phyloP scores from a whole-genome alignment of 352 stramenopile species.

The Phytophthora sansomeana region DNA sequence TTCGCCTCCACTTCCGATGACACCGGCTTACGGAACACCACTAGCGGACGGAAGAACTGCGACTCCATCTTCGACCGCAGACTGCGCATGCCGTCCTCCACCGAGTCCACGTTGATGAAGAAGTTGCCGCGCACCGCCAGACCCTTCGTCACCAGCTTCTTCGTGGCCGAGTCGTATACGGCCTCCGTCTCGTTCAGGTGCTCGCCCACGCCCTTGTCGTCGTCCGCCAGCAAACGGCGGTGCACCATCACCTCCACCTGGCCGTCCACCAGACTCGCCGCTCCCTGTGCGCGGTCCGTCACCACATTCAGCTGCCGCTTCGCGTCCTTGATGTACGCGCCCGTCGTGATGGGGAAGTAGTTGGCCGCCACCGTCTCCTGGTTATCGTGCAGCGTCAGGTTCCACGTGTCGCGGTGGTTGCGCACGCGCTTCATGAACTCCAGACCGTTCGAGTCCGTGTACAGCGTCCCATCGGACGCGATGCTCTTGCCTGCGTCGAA shows the following conservation, averaged over 20 bases:
- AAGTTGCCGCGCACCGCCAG: conserved; percentile 75
- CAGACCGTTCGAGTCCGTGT: conserved; percentile 96
- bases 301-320: conserved; percentile 88
- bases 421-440: conserved; percentile 93
- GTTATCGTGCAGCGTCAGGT: conserved; percentile 89
- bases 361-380: conserved; percentile 96
- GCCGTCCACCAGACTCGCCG: conserved; percentile 89
- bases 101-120: conserved; percentile 72
- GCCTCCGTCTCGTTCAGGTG: conserved; percentile 94
- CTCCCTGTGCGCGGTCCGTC: conserved; percentile 94
- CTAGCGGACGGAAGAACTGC: conserved; percentile 72
- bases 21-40: conserved; percentile 54
- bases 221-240: conserved; percentile 93
- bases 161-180: conserved; percentile 57
- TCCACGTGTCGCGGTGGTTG: conserved; percentile 91
- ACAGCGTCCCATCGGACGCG: conserved; percentile 67
- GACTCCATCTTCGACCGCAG: conserved; percentile 75
- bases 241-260: conserved; percentile 99
- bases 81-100: conserved; percentile 59
- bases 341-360: conserved; percentile 97
- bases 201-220: conserved; percentile 94
- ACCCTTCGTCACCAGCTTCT: conserved; percentile 68
- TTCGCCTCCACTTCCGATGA: conserved; percentile 49
- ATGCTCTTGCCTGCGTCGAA: conserved; percentile 79
- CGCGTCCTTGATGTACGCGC: conserved; percentile 93